Conservation (phyloP, 2,329 filamentous ascomycete species). For the Cylindrodendrum hubeiense region DNA sequence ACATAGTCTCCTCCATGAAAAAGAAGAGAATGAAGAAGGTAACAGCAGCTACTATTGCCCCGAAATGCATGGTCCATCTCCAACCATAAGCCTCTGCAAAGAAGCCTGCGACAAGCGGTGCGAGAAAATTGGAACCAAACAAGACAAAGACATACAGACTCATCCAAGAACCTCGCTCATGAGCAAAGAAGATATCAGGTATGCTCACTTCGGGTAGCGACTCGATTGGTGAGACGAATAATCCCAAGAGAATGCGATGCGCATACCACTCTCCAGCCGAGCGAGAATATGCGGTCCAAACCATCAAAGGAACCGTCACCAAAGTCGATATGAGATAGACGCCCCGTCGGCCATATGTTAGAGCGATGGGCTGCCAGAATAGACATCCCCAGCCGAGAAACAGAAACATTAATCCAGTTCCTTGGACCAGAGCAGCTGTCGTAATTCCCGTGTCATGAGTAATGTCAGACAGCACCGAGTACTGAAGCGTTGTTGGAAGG, state of each 20-base stretch:
- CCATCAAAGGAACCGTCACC: slow-evolving; percentile 10
- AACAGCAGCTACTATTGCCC: slow-evolving; percentile 65
- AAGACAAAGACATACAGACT: slow-evolving; percentile 51
- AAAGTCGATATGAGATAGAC: too few species aligned
- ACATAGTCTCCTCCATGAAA: slow-evolving; percentile 72
- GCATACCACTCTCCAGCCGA: slow-evolving; percentile 40
- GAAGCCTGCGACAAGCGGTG: slow-evolving; percentile 62
- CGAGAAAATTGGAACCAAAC: slow-evolving; percentile 58
- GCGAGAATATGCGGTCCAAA: slow-evolving; percentile 49
- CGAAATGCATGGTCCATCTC: slow-evolving; percentile 61
- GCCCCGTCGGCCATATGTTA: too few species aligned
- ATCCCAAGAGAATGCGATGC: slow-evolving; percentile 45
- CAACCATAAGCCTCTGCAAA: slow-evolving; percentile 62
- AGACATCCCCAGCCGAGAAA: too few species aligned
- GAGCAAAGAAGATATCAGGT: slow-evolving; percentile 56
- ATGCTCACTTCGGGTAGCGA: slow-evolving; percentile 49
- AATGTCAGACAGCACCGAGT: too few species aligned
- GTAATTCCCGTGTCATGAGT: too few species aligned
- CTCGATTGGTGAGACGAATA: slow-evolving; percentile 47
- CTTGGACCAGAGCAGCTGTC: too few species aligned
- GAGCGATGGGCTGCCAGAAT: too few species aligned
- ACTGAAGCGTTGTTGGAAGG: too few species aligned
- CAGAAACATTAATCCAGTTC: too few species aligned
- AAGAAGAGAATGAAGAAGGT: slow-evolving; percentile 67
- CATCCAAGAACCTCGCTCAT: slow-evolving; percentile 57